Percentiles rank a stretch among this genome's conserved stretches.
Conservation (phyloP, 306 rosid species). For the Erythrophleum fordii region DNA sequence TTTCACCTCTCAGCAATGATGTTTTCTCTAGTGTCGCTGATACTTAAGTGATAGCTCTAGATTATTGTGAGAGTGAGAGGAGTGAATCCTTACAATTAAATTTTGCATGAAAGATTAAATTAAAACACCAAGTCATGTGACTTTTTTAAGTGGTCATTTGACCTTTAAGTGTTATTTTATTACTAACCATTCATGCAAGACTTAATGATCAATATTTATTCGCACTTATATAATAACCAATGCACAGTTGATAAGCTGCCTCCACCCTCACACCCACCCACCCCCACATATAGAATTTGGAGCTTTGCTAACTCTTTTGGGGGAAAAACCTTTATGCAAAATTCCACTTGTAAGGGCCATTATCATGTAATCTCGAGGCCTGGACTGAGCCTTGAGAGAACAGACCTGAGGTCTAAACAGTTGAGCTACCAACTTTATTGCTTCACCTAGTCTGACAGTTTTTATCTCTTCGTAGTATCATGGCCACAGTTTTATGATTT, state of each 20-base stretch:
- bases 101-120: not conserved
- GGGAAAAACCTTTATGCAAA: not conserved
- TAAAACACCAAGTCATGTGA: not conserved
- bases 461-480: not conserved
- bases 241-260: not conserved
- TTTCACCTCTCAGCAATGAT: not conserved
- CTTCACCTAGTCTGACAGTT: not conserved
- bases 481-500: not conserved
- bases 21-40: not conserved
- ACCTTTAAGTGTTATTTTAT: not conserved
- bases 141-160: not conserved
- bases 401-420: conserved; percentile 3
- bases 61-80: not conserved
- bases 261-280: not conserved
- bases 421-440: not conserved
- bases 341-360: not conserved
- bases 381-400: not conserved
- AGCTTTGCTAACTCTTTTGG: conserved; percentile 1
- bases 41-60: not conserved
- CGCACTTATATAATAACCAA: not conserved
- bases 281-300: not conserved
- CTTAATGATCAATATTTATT: not conserved
- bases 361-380: not conserved
- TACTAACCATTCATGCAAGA: not conserved
- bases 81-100: not conserved